Conservation (phyloP, 176 grass and related monocot species). For the Carex cristatella region DNA sequence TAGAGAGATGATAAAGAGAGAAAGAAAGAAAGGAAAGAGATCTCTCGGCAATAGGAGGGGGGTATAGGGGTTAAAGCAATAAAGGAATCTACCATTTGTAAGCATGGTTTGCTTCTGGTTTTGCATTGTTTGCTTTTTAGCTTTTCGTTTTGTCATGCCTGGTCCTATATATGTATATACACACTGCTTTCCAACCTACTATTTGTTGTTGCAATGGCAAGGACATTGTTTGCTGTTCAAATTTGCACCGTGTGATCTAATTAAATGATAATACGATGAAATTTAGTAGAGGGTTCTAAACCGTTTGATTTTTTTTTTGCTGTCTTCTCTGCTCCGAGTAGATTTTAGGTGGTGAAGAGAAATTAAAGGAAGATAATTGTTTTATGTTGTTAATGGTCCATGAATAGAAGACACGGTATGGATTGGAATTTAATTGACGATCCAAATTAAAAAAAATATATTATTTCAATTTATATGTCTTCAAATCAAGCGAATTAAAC, state of each 20-base stretch:
- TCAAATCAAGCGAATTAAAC: no score
- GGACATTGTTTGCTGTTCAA: neutral
- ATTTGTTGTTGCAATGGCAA: neutral
- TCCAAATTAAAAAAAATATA: no score
- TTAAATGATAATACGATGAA: no score
- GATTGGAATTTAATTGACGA: no score
- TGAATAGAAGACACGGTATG: neutral
- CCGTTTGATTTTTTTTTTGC: neutral
- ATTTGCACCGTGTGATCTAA: neutral
- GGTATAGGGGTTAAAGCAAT: neutral
- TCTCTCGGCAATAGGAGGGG: neutral
- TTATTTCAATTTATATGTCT: no score
- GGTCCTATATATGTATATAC: neutral
- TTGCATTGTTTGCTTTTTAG: slow-evolving; percentile 22
- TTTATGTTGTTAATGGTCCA: neutral
- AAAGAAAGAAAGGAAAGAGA: neutral
- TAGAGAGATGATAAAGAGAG: neutral
- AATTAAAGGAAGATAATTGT: neutral
- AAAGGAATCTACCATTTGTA: slow-evolving; percentile 7
- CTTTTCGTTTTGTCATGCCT: slow-evolving; percentile 26
- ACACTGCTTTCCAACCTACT: neutral
- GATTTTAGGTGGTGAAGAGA: neutral
- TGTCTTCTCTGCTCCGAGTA: no score
- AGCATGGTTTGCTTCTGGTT: slow-evolving; percentile 8
- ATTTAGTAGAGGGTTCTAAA: neutral